phyloP scores from a whole-genome alignment of 805 yeast species.

The Peterozyma toletana region DNA sequence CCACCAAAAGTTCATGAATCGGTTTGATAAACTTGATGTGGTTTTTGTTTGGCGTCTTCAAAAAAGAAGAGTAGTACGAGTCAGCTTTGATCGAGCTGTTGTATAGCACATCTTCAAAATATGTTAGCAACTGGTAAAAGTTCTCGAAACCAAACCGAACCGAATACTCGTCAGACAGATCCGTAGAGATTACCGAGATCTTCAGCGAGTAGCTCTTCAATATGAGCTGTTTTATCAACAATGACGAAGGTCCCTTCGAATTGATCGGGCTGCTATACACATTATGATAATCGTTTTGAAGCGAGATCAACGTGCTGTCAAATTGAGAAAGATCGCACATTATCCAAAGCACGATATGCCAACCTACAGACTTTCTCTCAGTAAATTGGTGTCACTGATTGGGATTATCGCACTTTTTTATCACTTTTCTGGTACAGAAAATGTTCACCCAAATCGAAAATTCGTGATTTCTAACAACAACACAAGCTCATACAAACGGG shows the following conservation, averaged over 20 bases:
- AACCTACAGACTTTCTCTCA: too few species aligned
- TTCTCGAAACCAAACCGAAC: constrained; percentile 11
- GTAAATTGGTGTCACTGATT: too few species aligned
- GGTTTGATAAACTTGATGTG: constrained; percentile 21
- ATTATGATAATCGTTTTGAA: too few species aligned
- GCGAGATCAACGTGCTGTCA: too few species aligned
- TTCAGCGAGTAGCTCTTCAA: constrained; percentile 23
- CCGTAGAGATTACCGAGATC: constrained; percentile 20
- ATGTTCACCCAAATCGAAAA: too few species aligned
- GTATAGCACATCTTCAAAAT: constrained; percentile 18
- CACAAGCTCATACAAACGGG: too few species aligned
- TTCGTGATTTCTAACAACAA: too few species aligned
- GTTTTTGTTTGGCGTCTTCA: constrained; percentile 6
- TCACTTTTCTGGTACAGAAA: too few species aligned
- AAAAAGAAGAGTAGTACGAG: neutral
- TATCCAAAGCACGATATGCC: too few species aligned
- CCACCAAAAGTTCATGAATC: constrained; percentile 14
- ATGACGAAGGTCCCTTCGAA: constrained; percentile 20
- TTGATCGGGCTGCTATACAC: constrained; percentile 5
- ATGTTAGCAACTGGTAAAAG: constrained; percentile 16
- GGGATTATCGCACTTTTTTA: too few species aligned
- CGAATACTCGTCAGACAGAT: constrained; percentile 16
- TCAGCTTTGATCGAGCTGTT: neutral
- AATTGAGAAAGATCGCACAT: too few species aligned
- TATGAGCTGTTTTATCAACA: constrained; percentile 19